Conservation (phyloP, 768 basidiomycete species). For the Agaricus blazei region DNA sequence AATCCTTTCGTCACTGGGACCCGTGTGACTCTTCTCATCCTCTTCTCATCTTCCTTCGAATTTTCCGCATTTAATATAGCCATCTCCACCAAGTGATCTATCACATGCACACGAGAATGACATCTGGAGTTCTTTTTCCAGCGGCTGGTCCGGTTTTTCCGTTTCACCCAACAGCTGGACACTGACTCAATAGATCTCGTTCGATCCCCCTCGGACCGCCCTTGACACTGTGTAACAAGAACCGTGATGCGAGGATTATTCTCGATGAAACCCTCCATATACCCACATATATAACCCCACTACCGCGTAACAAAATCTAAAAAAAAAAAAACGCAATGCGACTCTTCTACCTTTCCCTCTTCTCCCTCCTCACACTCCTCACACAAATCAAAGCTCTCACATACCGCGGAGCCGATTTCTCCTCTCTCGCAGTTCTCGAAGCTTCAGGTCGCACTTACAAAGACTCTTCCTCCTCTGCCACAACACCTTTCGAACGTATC, state of each 20-base stretch:
- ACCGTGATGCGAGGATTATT: slow-evolving; percentile 3
- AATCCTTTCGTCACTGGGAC: background rate
- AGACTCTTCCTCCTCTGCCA: slow-evolving; percentile 26
- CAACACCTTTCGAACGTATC: slow-evolving; percentile 44
- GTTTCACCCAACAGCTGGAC: background rate
- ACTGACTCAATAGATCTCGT: background rate
- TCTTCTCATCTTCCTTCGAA: background rate
- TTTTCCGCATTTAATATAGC: background rate
- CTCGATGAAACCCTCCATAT: slow-evolving; percentile 5
- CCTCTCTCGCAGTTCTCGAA: slow-evolving; percentile 49
- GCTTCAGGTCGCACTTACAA: slow-evolving; percentile 39
- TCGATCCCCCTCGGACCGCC: background rate
- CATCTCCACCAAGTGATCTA: background rate
- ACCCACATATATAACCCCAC: background rate
- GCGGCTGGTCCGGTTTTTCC: slow-evolving; percentile 1
- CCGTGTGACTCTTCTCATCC: too few species aligned
- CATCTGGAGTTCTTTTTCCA: background rate
- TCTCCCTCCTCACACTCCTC: slow-evolving; percentile 4
- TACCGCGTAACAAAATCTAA: too few species aligned
- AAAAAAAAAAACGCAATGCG: background rate
- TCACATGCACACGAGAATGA: background rate
- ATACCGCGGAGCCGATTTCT: slow-evolving; percentile 53
- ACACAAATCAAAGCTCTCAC: slow-evolving; percentile 29
- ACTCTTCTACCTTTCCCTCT: background rate
- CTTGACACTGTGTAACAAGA: background rate